Evolutionary conservation across 108 stramenopile genomes (phyloP).

Genomic region (Schizochytrium sp.): DNA sequence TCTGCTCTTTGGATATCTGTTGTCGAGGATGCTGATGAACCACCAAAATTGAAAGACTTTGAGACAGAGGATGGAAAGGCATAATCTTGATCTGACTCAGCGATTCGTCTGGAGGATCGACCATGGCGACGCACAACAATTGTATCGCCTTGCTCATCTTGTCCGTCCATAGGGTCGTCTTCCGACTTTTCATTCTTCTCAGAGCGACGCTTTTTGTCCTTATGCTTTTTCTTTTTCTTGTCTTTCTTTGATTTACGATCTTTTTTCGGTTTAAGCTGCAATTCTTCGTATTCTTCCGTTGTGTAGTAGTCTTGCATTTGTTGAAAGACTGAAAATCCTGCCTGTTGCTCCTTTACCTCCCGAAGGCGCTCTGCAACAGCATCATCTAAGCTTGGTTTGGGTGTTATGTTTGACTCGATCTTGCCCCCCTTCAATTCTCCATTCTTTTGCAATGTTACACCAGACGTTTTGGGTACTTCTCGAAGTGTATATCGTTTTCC

Average conservation of each 20-base stretch:
- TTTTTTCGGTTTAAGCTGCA: not conserved
- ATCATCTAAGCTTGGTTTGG: not conserved
- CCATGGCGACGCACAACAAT: constrained; percentile 63
- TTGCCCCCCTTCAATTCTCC: not conserved
- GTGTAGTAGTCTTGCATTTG: constrained; percentile 60
- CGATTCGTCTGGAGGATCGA: constrained; percentile 49
- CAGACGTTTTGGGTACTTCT: not conserved
- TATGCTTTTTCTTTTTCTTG: constrained; percentile 55
- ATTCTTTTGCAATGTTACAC: not conserved
- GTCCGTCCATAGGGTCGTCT: constrained; percentile 8
- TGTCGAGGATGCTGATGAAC: not conserved
- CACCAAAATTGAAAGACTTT: not conserved
- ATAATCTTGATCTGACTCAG: not conserved
- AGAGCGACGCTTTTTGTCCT: not conserved
- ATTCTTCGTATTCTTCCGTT: not conserved
- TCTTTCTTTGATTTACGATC: not conserved
- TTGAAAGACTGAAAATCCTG: constrained; percentile 5
- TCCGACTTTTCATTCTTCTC: not conserved
- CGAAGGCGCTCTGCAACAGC: constrained; percentile 3
- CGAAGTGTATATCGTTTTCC: not conserved
- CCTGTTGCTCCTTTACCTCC: constrained; percentile 48
- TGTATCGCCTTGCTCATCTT: constrained; percentile 28
- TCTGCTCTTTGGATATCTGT: not conserved
- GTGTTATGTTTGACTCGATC: not conserved
- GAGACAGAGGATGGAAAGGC: not conserved